Evolutionary conservation across 2,329 filamentous ascomycete genomes (phyloP), one percentile per base, ranked within the genome.

Genomic region (Fusarium sacchari): DNA sequence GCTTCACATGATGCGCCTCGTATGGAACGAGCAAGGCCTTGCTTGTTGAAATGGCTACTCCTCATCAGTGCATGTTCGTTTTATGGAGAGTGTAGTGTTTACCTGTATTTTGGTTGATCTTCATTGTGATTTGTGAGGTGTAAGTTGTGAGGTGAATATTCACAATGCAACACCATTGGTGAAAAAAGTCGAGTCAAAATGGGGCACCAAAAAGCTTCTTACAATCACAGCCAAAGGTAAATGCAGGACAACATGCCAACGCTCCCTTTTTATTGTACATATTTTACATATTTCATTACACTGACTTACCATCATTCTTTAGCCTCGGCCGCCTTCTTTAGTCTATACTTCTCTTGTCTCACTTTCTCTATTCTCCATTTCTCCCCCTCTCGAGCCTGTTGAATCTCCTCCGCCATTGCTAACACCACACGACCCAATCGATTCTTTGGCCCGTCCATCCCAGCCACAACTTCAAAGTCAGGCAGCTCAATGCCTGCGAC

Each of bases 11-110:
- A 79, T 91, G 92, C 42, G 87, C 83, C 71, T 92, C 92, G 82
- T 98, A 98, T 0, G 95, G 95, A 15, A 97, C 94, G 15, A 98
- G 88, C 24, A 97, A 88, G 49, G 93, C 85, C 56, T 86, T 86
- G 9, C 88, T 82, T 3, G 92, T 92, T 7, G 89, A 87, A 37
- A 97, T 84, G 24, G 92, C 94, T 97, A 75, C 24, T 22, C 2
- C 14, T 0, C 7, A 12, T 59, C 62, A 64, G 69, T 47, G 2
- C 8, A 14, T 20, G 6, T 14, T 5, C 8, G 10, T 22, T 14
- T 28, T 17, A 12, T 24, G 7, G 8, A 18, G 15, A 17, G 14
- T 1, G n/a, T 26, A n/a, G 13, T 53, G 75, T 22, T 75, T 68
- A 86, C 87, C 84, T 59, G 80, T 85, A 40, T 81, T 74, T 63